Evolutionary conservation across 768 basidiomycete genomes (phyloP), one percentile per base, ranked within the genome.

Genomic region (Tulasnella sp.): DNA sequence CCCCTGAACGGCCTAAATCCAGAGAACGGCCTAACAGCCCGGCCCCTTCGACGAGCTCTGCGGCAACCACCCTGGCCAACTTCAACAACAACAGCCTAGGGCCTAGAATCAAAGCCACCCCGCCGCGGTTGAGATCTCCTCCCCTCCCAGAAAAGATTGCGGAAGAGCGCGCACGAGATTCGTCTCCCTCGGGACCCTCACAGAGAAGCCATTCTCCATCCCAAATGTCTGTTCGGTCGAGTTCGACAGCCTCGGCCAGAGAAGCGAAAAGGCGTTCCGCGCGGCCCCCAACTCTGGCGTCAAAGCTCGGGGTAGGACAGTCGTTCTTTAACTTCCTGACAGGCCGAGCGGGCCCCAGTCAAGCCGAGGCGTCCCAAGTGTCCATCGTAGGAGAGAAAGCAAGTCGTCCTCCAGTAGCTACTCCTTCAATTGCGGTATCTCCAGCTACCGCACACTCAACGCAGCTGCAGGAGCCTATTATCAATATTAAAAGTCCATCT

Each of bases 161-260:
- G 38, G 75, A 76, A 39, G 67, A 40, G 22, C 72, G 72, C 36
- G 37, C 25, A 39, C 69, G 31, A 34, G 36, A 36, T 29, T 31
- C 76, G 22, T 29, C 76, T 42, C 29, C 69, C 22, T 19, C 70
- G 29, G 36, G 42, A 22, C 37, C 72, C 22, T 37, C 67, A 17
- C 64, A 69, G 25, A 29, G 75, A 49, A 89, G 88, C 80, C 86
- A 85, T 8, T 91, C 90, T 0, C 90, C 90, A 12, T 92, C 91
- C 6, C 89, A 89, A 70, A 86, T 87, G 0, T 93, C 93, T 8
- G 84, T 91, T 52, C 87, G 84, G 25, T 92, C 82, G 9, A 85
- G 83, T 14, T 90, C 89, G 0, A 83, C 84, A 29, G 83, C 82
- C 11, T 90, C 91, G 29, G 81, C 84, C 14, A 69, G 42, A 14